Base-by-base conservation (phyloP, 1,284 basidiomycete genomes). In the Moniliophthora roreri region DNA sequence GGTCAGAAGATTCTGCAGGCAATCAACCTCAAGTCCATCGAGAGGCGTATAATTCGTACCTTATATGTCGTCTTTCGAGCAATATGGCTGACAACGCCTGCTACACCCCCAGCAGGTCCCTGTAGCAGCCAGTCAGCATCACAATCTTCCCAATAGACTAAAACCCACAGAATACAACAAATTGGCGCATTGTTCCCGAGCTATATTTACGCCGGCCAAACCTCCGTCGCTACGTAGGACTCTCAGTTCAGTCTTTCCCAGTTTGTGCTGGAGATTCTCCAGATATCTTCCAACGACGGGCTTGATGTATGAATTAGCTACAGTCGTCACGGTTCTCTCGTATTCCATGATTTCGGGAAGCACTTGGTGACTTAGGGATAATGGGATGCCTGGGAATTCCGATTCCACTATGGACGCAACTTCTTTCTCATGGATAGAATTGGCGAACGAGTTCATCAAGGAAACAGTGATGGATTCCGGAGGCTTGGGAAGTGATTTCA, bases 291-390 rank as follows among this genome's bases (percentile, higher is more conserved):
- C 51, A 47, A 68, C 60, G 5, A 60, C 53, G 4, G 67, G 67
- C 36, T 64, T 63, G 5, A 69, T 61, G 48, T 67, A 67, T 4
- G 63, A 60, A 51, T 67, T 65, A 18, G 61, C 63, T 4, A 66
- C 66, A 4, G 66, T 66, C 7, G 67, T 69, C 3, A 69, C 57
- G 5, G 67, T 64, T n/a, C 67, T 57, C 51, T 69, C 67, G 38
- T 67, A 69, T 51, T 68, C 66, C 58, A 64, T 65, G 28, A 69
- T 53, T 48, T 69, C 67, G 3, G 66, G 65, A 2, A 68, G 52
- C 28, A 69, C 56, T 15, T 65, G 60, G 39, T 56, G 57, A 11
- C 61, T 63, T 7, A 68, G 53, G 1, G 64, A 65, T n/a, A 68
- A 45, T 1, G 67, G 66, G 10, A 66, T 39, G 24, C 58, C 58